phyloP scores from a whole-genome alignment of 768 basidiomycete genomes.

The Rhodotorula diobovata region DNA sequence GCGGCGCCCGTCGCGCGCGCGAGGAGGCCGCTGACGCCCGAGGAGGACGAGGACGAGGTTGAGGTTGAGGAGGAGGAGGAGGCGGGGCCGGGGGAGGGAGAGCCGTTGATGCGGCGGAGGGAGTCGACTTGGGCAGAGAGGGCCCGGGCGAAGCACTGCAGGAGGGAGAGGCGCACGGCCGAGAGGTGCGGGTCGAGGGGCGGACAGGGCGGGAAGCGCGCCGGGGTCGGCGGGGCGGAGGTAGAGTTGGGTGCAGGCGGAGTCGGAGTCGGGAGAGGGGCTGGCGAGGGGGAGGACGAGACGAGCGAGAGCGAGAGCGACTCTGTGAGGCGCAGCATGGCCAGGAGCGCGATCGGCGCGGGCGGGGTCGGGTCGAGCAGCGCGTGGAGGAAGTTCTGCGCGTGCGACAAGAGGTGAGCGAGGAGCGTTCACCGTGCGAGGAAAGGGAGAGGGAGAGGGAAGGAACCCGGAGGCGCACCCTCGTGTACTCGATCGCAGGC shows the following conservation, averaged over 20 bases:
- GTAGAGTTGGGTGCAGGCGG: no score
- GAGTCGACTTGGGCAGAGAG: conserved; percentile 79
- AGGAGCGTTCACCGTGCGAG: background rate
- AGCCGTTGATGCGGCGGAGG: conserved; percentile 76
- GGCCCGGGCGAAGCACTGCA: conserved; percentile 86
- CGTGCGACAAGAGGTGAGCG: background rate
- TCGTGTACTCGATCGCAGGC: conserved; percentile 78
- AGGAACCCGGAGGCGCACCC: conserved; percentile 4
- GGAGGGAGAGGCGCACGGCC: conserved; percentile 74
- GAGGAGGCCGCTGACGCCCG: conserved; percentile 60
- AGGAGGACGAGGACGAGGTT: no score
- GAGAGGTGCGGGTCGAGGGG: conserved; percentile 80
- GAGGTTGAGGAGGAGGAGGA: no score
- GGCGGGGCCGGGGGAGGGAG: conserved; percentile 51
- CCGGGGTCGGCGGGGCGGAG: background rate
- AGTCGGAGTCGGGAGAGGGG: background rate
- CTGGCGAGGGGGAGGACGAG: conserved; percentile 84
- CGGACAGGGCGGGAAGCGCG: conserved; percentile 58
- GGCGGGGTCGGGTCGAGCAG: conserved; percentile 64
- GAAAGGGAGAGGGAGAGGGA: background rate
- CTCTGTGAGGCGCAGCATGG: conserved; percentile 88
- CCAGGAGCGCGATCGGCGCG: conserved; percentile 69
- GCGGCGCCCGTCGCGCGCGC: conserved; percentile 45
- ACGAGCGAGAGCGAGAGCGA: conserved; percentile 63
- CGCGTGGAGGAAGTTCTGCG: conserved; percentile 64